Base-by-base conservation (phyloP, 2,329 filamentous ascomycete species). In the Sporothrix pseudoabietina region DNA sequence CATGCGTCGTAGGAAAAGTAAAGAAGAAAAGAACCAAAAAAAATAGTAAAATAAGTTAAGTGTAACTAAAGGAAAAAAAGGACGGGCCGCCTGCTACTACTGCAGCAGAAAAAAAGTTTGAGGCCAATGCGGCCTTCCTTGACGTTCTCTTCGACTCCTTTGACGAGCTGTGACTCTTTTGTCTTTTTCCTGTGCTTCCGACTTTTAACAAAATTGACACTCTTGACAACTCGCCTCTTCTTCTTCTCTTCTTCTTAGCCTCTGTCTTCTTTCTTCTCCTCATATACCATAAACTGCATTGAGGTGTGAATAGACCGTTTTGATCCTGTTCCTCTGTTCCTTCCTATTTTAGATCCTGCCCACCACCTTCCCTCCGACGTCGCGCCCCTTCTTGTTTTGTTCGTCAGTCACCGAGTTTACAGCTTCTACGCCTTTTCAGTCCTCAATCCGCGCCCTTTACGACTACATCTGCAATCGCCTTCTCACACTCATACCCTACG, bases 271-370 rank as follows among this genome's bases (percentile, higher is more conserved):
- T 12, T 55, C 16, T 26, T 69, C 54, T 30, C 22, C 16, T 35
- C 47, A 12, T n/a, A 30, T n/a, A 3, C 30, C 52, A 5, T 7
- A 52, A 52, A 66, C 16, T 7, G 79, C 80, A 30, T 63, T 78
- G 55, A 82, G 81, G 73, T 54, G 74, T n/a, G 76, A 78, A 9
- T 79, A 73, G 26, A 30, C 41, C 39, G 54, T 59, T 57, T 52
- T 57, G 4, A 32, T 10, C 44, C 32, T 35, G 26, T 12, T 39
- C 9, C 8, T n/a, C 47, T 65, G 35, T 71, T 7, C 19, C 35
- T 39, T 44, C 22, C 41, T 69, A n/a, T 22, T 54, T 54, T 22
- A 69, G 41, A 69, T 32, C 47, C 22, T 22, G 14, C 47, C 26
- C 12, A 35, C 66, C 19, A 44, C 35, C n/a, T 26, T 19, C 14